These are phyloP conservation scores for Vaccinium darrowii DNA, from an alignment of 148 eudicot genomes.

Conservation along the genomic window DNA sequence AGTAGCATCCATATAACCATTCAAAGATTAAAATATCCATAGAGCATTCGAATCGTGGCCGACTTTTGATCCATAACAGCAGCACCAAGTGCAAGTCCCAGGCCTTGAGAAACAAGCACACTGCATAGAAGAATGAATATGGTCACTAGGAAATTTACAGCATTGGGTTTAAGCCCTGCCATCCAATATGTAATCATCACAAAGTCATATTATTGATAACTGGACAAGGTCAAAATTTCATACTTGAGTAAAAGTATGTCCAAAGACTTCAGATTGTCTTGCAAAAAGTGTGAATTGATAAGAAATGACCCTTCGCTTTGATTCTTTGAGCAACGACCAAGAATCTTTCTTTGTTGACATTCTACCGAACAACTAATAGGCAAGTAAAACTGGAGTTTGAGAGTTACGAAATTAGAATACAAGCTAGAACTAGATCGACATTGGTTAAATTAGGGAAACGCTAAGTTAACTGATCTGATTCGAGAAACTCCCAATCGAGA, in stretches of 20 bases:
- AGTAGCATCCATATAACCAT: no score
- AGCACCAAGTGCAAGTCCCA: slow-evolving; percentile 84
- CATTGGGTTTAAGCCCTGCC: slow-evolving; percentile 58
- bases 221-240: no score
- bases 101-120: slow-evolving; percentile 70
- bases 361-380: no score
- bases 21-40: no score
- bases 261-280: no score
- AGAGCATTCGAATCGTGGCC: slow-evolving; percentile 34
- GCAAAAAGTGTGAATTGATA: no score
- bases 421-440: slow-evolving; percentile 54
- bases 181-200: slow-evolving; percentile 64
- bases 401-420: slow-evolving; percentile 43
- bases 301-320: no score
- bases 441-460: slow-evolving; percentile 68
- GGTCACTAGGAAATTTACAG: slow-evolving; percentile 38
- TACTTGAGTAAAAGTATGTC: no score
- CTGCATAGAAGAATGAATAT: slow-evolving; percentile 45
- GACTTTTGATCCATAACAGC: slow-evolving; percentile 59
- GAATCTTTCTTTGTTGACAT: no score
- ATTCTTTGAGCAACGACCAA: no score
- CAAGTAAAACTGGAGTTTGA: no score
- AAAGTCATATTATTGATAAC: no score
- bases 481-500: slow-evolving; percentile 75
- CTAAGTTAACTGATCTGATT: slow-evolving; percentile 52